Conservation (phyloP, 2,329 filamentous ascomycete species). For the Trichophyton simii region DNA sequence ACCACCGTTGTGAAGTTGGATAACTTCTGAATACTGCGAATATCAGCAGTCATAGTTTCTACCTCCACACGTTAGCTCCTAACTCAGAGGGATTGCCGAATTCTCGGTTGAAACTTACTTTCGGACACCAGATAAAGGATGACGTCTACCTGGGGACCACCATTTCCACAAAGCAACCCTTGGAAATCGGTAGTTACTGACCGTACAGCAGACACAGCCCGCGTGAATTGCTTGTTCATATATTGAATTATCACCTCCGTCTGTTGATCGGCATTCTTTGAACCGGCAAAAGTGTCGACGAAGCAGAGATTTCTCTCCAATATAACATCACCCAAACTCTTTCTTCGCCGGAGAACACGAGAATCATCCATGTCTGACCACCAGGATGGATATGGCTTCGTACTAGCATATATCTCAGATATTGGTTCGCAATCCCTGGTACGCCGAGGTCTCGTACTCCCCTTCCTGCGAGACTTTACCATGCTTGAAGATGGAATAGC, state of each 20-base stretch:
- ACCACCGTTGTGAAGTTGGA: slow-evolving; percentile 69
- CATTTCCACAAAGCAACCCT: slow-evolving; percentile 64
- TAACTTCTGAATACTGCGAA: slow-evolving; percentile 59
- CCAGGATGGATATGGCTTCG: slow-evolving; percentile 77
- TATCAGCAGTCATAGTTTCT: slow-evolving; percentile 51
- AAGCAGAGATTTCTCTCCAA: slow-evolving; percentile 90
- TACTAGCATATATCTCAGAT: slow-evolving; percentile 64
- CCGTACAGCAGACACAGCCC: slow-evolving; percentile 48
- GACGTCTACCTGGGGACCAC: slow-evolving; percentile 71
- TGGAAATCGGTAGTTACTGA: slow-evolving; percentile 63
- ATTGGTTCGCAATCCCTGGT: slow-evolving; percentile 27
- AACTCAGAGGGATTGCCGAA: neutral
- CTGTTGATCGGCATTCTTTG: slow-evolving; percentile 37
- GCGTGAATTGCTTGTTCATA: slow-evolving; percentile 55
- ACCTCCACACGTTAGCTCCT: neutral
- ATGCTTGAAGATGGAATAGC: slow-evolving; percentile 13
- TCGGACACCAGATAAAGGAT: slow-evolving; percentile 70
- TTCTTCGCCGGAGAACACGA: slow-evolving; percentile 47
- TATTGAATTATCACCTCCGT: slow-evolving; percentile 55
- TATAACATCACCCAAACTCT: slow-evolving; percentile 61
- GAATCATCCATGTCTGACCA: slow-evolving; percentile 68
- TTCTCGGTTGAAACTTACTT: slow-evolving; percentile 38
- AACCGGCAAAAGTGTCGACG: slow-evolving; percentile 61
- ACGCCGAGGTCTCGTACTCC: slow-evolving; percentile 11
- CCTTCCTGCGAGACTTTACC: slow-evolving; percentile 5